A percentile compares a stretch with the other conserved stretches of the same genome.
phyloP scores from a whole-genome alignment of 345 rosid genomes.

The Salix arbutifolia region DNA sequence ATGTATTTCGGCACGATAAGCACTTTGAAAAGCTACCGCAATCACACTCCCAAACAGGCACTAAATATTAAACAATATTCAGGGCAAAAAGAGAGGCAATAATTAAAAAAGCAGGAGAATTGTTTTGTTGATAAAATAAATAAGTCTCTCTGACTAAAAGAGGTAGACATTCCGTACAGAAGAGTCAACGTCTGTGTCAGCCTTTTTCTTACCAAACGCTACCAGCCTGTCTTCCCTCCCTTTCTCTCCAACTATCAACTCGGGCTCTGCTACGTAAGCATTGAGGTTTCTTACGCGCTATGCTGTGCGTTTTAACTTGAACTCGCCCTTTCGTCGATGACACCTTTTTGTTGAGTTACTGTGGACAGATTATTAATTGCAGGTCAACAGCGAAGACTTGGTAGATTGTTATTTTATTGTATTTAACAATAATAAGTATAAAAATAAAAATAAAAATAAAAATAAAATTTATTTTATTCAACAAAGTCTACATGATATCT shows the following conservation, averaged over 20 bases:
- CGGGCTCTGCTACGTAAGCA: not conserved
- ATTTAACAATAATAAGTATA: too few relatives aligned
- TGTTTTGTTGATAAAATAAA: not conserved
- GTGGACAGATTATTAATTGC: too few relatives aligned
- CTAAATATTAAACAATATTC: too few relatives aligned
- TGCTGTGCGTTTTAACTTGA: too few relatives aligned
- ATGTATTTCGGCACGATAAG: too few relatives aligned
- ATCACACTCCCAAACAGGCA: too few relatives aligned
- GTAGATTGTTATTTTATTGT: too few relatives aligned
- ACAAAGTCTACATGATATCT: too few relatives aligned
- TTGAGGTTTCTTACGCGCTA: not conserved
- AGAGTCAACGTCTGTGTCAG: constrained; percentile 46
- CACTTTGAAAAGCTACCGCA: too few relatives aligned
- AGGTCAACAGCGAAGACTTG: too few relatives aligned
- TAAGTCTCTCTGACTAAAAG: constrained; percentile 1
- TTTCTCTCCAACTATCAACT: not conserved
- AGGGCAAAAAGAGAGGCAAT: not conserved
- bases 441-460: too few relatives aligned
- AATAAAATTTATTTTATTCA: too few relatives aligned
- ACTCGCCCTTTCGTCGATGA: not conserved
- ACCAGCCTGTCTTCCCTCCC: constrained; percentile 19
- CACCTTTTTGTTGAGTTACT: not conserved
- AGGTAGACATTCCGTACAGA: constrained; percentile 38
- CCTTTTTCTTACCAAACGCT: constrained; percentile 32
- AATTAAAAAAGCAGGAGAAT: not conserved